phyloP scores from a whole-genome alignment of 2,329 filamentous ascomycete genomes.

The Ceratocystis colombiana region DNA sequence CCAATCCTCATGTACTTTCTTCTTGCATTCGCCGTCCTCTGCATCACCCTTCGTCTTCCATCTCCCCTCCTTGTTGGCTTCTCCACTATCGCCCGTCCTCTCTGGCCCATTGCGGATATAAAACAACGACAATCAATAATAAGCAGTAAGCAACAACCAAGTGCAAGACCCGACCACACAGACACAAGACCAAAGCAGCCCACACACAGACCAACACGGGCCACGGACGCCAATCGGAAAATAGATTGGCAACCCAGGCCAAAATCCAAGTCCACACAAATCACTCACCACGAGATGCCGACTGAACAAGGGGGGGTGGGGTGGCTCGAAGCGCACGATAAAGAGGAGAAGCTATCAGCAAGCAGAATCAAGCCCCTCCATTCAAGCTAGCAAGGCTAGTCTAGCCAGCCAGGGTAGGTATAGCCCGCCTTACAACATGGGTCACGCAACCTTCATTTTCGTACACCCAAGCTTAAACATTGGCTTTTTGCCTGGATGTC shows the following conservation, averaged over 20 bases:
- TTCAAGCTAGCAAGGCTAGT: neutral
- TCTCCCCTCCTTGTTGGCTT: too few relatives aligned
- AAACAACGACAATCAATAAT: neutral
- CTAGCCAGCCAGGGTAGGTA: neutral
- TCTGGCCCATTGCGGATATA: too few relatives aligned
- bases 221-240: slow-evolving; percentile 13
- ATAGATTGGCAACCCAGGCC: slow-evolving; percentile 4
- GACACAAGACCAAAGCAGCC: slow-evolving; percentile 2
- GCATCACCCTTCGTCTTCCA: too few relatives aligned
- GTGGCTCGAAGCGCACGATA: neutral
- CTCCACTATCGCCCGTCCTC: too few relatives aligned
- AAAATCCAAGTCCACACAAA: slow-evolving; percentile 9
- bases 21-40: too few relatives aligned
- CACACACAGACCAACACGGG: slow-evolving; percentile 14
- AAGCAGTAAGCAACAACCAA: too few relatives aligned
- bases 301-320: neutral
- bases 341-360: neutral
- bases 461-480: neutral
- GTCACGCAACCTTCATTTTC: slow-evolving; percentile 10
- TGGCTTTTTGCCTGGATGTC: neutral
- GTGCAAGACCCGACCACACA: neutral
- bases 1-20: too few relatives aligned
- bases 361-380: neutral
- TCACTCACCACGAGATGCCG: slow-evolving; percentile 14
- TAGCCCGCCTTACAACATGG: neutral